phyloP scores from a whole-genome alignment of 2,329 filamentous ascomycete genomes.

The Pseudopithomyces chartarum region DNA sequence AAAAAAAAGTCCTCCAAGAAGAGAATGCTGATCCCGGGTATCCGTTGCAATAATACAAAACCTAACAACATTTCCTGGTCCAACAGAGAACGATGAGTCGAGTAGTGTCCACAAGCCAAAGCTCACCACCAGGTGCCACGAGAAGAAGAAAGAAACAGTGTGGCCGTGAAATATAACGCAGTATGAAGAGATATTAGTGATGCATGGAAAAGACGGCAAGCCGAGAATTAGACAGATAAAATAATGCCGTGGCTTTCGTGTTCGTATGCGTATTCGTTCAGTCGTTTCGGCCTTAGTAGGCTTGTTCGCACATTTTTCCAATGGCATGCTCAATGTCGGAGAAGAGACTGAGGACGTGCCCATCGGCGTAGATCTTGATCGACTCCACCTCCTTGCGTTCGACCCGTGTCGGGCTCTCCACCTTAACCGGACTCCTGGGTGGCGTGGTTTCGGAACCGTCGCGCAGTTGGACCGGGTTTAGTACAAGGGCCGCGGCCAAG shows the following conservation, averaged over 20 bases:
- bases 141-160: neutral
- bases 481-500: conserved; percentile 68
- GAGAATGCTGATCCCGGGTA: conserved; percentile 4
- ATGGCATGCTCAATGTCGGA: conserved; percentile 50
- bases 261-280: conserved; percentile 11
- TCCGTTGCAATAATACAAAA: conserved; percentile 8
- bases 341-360: conserved; percentile 48
- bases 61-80: neutral
- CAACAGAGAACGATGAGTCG: neutral
- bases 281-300: conserved; percentile 31
- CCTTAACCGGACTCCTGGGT: conserved; percentile 45
- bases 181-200: neutral
- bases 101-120: neutral
- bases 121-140: neutral
- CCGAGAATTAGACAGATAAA: neutral
- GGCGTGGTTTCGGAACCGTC: conserved; percentile 43
- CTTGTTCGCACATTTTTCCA: conserved; percentile 49
- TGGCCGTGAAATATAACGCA: neutral
- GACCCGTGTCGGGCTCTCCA: conserved; percentile 38
- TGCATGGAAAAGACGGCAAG: neutral
- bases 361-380: conserved; percentile 51
- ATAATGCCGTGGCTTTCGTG: conserved; percentile 17
- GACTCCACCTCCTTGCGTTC: conserved; percentile 48
- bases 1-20: neutral
- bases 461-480: conserved; percentile 34